Evolutionary conservation across 148 eudicot genomes (phyloP).

Genomic region (Diospyros lotus): DNA sequence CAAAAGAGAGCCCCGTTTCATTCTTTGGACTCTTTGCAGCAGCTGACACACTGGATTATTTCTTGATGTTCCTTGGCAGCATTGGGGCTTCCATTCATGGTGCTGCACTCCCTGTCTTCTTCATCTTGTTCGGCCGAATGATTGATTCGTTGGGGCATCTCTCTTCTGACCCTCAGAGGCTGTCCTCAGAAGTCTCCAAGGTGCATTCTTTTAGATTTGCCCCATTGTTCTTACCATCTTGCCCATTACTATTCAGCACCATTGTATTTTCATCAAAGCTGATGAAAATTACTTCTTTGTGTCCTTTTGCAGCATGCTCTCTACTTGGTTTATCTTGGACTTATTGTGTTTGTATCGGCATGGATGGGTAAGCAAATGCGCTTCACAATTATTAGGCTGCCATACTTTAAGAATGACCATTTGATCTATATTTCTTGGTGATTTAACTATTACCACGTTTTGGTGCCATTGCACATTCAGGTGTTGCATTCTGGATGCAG

Average conservation of each 20-base stretch:
- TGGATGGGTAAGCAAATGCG: constrained; percentile 55
- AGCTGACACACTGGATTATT: constrained; percentile 47
- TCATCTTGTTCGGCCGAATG: constrained; percentile 60
- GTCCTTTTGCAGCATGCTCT: constrained; percentile 45
- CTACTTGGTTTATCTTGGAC: constrained; percentile 66
- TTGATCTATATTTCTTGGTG: neutral
- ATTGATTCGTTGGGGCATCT: constrained; percentile 60
- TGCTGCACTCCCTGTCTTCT: constrained; percentile 62
- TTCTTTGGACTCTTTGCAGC: constrained; percentile 48
- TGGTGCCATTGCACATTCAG: constrained; percentile 16
- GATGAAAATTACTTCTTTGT: neutral
- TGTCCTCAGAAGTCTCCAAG: constrained; percentile 49
- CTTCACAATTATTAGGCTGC: neutral
- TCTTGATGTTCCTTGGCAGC: constrained; percentile 65
- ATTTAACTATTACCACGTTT: neutral
- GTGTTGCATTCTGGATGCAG: constrained; percentile 76
- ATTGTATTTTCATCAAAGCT: no score
- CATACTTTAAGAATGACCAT: neutral
- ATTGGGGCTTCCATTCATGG: constrained; percentile 67
- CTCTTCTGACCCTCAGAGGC: constrained; percentile 40
- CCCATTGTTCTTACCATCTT: no score
- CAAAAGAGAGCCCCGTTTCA: constrained; percentile 20
- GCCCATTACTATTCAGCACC: no score
- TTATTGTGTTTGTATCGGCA: constrained; percentile 36
- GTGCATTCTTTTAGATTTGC: constrained; percentile 12